Conservation (phyloP, 2,329 filamentous ascomycete species). For the Blastomyces silverae region DNA sequence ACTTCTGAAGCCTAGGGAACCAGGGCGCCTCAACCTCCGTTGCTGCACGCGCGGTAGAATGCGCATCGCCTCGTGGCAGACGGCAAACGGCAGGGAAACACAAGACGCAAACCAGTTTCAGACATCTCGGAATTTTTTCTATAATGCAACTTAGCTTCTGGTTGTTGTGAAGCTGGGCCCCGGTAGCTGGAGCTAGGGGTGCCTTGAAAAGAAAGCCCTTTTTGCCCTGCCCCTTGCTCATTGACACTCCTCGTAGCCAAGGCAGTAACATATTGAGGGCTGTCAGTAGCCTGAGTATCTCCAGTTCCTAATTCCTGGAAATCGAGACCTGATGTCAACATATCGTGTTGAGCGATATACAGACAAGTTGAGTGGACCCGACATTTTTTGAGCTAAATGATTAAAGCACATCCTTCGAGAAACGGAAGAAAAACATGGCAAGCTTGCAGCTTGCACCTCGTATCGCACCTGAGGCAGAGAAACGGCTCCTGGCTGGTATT, state of each 20-base stretch:
- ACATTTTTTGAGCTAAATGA: not conserved
- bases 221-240: not conserved
- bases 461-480: not conserved
- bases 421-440: not conserved
- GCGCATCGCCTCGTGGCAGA: constrained; percentile 1
- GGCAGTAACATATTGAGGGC: not conserved
- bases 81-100: not conserved
- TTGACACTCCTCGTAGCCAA: not conserved
- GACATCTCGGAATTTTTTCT: not conserved
- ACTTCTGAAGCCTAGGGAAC: not conserved
- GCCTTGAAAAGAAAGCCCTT: not conserved
- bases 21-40: not conserved
- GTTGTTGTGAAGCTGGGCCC: not conserved
- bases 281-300: not conserved
- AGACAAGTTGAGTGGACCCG: not conserved
- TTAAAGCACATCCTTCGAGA: not conserved
- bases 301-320: not conserved
- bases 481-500: not conserved
- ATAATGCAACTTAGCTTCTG: not conserved
- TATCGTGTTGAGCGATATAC: not conserved
- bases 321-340: not conserved
- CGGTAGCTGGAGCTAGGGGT: not conserved
- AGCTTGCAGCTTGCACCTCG: not conserved
- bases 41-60: constrained; percentile 2
- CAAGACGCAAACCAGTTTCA: not conserved